A percentile compares a stretch with the other conserved stretches of the same genome.
Evolutionary conservation across 2,329 filamentous ascomycete genomes (phyloP).

Genomic region (Alternaria sp.): DNA sequence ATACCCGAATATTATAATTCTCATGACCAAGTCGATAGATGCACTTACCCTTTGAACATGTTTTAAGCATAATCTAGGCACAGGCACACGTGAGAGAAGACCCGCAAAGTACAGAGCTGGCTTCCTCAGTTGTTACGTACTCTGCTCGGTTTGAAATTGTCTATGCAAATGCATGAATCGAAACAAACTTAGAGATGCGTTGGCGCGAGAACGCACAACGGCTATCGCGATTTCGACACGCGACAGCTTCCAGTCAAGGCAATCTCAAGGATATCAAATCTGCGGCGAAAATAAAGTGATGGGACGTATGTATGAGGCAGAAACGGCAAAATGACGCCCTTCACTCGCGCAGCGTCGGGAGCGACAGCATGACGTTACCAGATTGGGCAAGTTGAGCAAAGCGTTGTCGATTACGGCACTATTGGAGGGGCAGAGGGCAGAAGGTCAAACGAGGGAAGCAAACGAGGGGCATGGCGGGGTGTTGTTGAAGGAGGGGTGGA

Average conservation of each 20-base stretch:
- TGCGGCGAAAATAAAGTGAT: neutral
- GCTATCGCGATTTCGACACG: neutral
- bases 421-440: neutral
- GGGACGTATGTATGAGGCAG: neutral
- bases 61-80: neutral
- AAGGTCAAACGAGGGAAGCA: neutral
- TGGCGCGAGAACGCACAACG: neutral
- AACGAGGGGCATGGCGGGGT: slow-evolving; percentile 2
- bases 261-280: neutral
- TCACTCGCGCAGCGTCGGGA: neutral
- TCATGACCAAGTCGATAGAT: neutral
- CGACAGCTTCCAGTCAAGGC: neutral
- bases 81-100: neutral
- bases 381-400: neutral
- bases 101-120: neutral
- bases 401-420: slow-evolving; percentile 1
- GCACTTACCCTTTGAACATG: neutral
- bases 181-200: neutral
- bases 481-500: neutral
- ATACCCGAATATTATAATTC: neutral
- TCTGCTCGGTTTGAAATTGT: neutral
- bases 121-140: neutral
- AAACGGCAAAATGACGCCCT: neutral
- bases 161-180: neutral
- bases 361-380: neutral